Conservation (phyloP, 768 basidiomycete species). For the Gautieria morchelliformis region DNA sequence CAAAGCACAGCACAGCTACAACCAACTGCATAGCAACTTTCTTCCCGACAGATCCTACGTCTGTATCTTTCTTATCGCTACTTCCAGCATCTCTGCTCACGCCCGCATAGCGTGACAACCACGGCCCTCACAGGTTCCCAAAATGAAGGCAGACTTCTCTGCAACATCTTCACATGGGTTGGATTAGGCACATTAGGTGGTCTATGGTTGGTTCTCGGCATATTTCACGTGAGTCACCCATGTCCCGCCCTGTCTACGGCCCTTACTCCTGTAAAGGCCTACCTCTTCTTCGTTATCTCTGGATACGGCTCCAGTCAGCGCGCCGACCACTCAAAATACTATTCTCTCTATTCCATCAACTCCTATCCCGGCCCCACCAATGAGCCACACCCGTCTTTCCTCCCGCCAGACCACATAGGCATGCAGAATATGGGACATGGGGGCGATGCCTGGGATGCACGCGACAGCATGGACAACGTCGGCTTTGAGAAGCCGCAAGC, state of each 20-base stretch:
- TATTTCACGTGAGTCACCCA: constrained; percentile 55
- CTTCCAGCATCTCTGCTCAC: constrained; percentile 39
- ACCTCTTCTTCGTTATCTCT: constrained; percentile 37
- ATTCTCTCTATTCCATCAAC: constrained; percentile 54
- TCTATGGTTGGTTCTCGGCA: constrained; percentile 73
- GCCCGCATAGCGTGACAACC: constrained; percentile 18
- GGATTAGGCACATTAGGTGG: constrained; percentile 87
- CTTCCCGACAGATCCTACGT: constrained; percentile 7
- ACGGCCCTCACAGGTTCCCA: constrained; percentile 22
- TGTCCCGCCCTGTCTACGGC: constrained; percentile 28
- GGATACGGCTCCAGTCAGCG: constrained; percentile 69
- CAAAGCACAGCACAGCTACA: constrained; percentile 65
- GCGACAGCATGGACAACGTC: constrained; percentile 36
- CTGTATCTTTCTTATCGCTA: background rate
- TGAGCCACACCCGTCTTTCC: background rate
- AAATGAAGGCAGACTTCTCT: constrained; percentile 60
- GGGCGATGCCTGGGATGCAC: constrained; percentile 44
- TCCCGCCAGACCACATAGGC: constrained; percentile 39
- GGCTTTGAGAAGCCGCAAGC: constrained; percentile 23
- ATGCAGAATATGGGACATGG: constrained; percentile 49
- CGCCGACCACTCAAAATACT: constrained; percentile 73
- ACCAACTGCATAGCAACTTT: constrained; percentile 43
- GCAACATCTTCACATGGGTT: constrained; percentile 87
- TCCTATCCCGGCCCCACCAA: constrained; percentile 34
- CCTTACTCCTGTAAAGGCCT: constrained; percentile 36